phyloP scores from a whole-genome alignment of 768 basidiomycete genomes.

The Porphyrellus cyaneotinctus region DNA sequence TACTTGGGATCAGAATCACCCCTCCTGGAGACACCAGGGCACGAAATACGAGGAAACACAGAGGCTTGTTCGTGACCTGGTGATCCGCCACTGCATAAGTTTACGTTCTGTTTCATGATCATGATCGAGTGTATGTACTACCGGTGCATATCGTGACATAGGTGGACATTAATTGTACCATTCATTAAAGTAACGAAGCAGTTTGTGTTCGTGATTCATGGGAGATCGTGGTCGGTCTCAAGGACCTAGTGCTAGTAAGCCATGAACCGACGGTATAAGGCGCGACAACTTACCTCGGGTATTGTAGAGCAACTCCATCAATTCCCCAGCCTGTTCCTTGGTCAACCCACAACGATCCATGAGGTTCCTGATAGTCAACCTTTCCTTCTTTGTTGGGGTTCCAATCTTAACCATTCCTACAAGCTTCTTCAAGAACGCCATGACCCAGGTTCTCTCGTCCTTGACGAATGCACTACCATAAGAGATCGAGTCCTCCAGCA shows the following conservation, averaged over 20 bases:
- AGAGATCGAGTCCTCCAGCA: constrained; percentile 24
- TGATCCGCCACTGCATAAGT: constrained; percentile 11
- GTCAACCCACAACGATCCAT: constrained; percentile 14
- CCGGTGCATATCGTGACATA: constrained; percentile 6
- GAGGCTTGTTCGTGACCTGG: constrained; percentile 8
- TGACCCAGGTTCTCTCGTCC: constrained; percentile 19
- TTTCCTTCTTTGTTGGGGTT: constrained; percentile 8
- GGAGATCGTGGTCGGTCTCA: neutral
- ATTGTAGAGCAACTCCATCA: constrained; percentile 10
- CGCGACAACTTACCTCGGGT: neutral
- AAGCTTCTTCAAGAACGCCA: constrained; percentile 22
- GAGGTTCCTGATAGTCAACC: constrained; percentile 8
- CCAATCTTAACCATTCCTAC: constrained; percentile 14
- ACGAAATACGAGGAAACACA: constrained; percentile 18
- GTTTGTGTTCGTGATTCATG: neutral
- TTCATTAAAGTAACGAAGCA: neutral
- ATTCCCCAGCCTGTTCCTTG: constrained; percentile 17
- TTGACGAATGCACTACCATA: constrained; percentile 12
- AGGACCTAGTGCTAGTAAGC: constrained; percentile 1
- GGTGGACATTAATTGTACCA: neutral
- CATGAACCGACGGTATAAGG: neutral
- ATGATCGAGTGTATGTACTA: neutral
- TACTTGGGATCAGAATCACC: constrained; percentile 11
- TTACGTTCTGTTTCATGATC: constrained; percentile 5
- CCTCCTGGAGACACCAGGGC: constrained; percentile 19